These are phyloP conservation scores for Bigelowiella natans DNA, from an alignment of 78 protist species.

Conservation along the genomic window DNA sequence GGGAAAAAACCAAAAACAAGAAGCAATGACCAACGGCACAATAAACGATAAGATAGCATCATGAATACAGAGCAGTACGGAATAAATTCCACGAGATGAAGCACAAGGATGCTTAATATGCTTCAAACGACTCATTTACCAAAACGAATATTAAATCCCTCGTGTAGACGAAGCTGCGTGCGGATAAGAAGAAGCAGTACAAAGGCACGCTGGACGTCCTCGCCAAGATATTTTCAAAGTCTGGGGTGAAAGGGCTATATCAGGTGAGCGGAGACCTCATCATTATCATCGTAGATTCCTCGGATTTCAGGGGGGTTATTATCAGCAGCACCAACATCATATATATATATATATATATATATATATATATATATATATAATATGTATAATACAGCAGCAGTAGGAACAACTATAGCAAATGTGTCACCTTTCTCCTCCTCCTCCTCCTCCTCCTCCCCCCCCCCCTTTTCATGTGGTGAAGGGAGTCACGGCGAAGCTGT, in stretches of 20 bases:
- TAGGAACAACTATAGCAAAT: too few species aligned
- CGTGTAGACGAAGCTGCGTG: not conserved
- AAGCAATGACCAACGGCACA: too few species aligned
- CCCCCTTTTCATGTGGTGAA: too few species aligned
- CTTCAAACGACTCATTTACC: too few species aligned
- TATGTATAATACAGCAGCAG: not conserved
- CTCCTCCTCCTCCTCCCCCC: too few species aligned
- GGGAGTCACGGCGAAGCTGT: too few species aligned
- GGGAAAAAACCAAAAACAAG: too few species aligned
- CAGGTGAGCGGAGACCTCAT: not conserved
- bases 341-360: not conserved
- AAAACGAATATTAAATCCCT: not conserved
- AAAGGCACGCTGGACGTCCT: not conserved
- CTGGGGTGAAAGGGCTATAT: not conserved
- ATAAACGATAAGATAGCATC: too few species aligned
- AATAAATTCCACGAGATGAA: too few species aligned
- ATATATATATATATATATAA: not conserved
- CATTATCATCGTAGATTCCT: not conserved
- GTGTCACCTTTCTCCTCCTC: too few species aligned
- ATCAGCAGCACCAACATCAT: not conserved
- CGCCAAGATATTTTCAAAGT: not conserved
- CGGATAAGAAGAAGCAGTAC: not conserved
- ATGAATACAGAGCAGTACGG: too few species aligned
- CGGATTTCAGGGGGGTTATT: not conserved
- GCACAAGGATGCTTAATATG: too few species aligned